These are phyloP conservation scores for Fusarium liriodendri DNA, from an alignment of 2,329 filamentous ascomycete genomes.

Conservation along the genomic window DNA sequence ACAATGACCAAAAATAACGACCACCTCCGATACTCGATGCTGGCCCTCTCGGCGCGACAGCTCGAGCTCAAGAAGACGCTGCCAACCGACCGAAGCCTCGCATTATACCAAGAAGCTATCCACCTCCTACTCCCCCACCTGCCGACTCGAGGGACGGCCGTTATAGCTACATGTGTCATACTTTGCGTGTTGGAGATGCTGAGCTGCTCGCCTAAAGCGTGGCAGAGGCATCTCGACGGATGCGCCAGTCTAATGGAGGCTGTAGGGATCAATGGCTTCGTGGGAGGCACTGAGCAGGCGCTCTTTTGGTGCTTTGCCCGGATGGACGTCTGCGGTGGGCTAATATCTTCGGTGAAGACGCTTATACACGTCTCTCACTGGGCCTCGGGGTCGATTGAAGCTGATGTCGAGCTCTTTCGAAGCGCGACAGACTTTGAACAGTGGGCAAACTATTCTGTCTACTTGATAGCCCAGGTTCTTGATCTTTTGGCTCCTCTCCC, in stretches of 20 bases:
- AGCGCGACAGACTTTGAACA: constrained; percentile 52
- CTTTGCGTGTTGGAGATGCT: constrained; percentile 67
- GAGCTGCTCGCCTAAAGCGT: constrained; percentile 59
- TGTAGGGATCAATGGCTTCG: constrained; percentile 62
- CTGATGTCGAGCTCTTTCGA: constrained; percentile 50
- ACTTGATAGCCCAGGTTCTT: constrained; percentile 58
- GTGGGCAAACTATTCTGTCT: constrained; percentile 64
- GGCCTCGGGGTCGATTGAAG: constrained; percentile 51
- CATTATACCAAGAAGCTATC: constrained; percentile 63
- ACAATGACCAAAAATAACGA: constrained; percentile 56
- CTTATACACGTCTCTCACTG: constrained; percentile 61
- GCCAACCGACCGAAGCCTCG: constrained; percentile 55
- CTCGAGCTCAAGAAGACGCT: constrained; percentile 55
- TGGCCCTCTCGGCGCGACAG: constrained; percentile 64
- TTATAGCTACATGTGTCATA: constrained; percentile 64
- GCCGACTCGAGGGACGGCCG: constrained; percentile 58
- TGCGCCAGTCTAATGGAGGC: constrained; percentile 63
- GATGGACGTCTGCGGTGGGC: constrained; percentile 65
- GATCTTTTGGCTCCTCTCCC: constrained; percentile 49
- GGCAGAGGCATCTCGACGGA: constrained; percentile 63
- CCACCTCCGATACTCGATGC: constrained; percentile 60
- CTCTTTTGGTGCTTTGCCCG: constrained; percentile 67
- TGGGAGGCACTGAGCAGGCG: constrained; percentile 60
- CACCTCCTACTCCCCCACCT: constrained; percentile 60
- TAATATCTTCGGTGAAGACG: constrained; percentile 63